Conservation (phyloP, 768 basidiomycete species). For the Dacryopinax primogenitus region DNA sequence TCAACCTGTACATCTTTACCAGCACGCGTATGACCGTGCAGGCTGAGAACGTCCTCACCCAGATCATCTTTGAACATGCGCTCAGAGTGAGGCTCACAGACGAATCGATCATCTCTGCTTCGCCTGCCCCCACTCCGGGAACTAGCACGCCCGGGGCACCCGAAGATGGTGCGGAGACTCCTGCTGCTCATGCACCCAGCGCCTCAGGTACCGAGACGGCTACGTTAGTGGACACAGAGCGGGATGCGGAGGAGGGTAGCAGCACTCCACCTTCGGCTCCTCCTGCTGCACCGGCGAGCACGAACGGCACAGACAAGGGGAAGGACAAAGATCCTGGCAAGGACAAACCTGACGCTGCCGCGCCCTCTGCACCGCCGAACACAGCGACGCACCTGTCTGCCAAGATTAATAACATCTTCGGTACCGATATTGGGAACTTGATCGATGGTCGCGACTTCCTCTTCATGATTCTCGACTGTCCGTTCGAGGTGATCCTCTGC, state of each 20-base stretch:
- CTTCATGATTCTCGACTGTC: slow-evolving; percentile 23
- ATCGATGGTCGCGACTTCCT: slow-evolving; percentile 26
- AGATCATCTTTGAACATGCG: slow-evolving; percentile 28
- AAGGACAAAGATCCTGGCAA: slow-evolving; percentile 16
- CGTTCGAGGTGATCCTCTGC: slow-evolving; percentile 25
- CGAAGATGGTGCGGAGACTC: not conserved
- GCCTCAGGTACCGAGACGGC: slow-evolving; percentile 8
- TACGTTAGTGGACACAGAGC: slow-evolving; percentile 12
- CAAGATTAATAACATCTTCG: slow-evolving; percentile 29
- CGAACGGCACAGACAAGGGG: slow-evolving; percentile 11
- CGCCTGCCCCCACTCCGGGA: not conserved
- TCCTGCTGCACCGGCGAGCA: not conserved
- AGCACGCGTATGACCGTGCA: slow-evolving; percentile 23
- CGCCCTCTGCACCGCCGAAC: slow-evolving; percentile 11
- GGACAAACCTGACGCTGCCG: slow-evolving; percentile 12
- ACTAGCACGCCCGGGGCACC: not conserved
- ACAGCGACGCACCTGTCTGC: slow-evolving; percentile 20
- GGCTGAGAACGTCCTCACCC: slow-evolving; percentile 26
- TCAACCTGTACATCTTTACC: slow-evolving; percentile 8
- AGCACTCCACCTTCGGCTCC: not conserved
- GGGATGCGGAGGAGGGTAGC: not conserved
- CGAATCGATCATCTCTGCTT: slow-evolving; percentile 18
- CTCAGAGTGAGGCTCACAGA: slow-evolving; percentile 27
- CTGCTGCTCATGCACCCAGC: not conserved
- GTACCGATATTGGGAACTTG: slow-evolving; percentile 26